phyloP scores from a whole-genome alignment of 73 alveolate species.

The Paramecium primaurelia region DNA sequence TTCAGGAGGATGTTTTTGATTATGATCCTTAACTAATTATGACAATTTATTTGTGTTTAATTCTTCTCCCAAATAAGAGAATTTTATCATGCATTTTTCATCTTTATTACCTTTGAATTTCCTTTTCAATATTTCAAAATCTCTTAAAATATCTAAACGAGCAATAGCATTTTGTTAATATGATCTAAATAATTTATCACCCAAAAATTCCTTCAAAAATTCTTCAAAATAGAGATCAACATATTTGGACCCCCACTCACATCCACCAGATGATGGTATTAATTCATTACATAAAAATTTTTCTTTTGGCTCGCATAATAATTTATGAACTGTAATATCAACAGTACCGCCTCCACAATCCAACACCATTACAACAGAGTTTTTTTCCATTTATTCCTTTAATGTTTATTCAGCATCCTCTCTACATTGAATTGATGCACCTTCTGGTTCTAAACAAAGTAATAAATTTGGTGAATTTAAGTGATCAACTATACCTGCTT shows the following conservation, averaged over 20 bases:
- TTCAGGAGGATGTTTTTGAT: slow-evolving; percentile 78
- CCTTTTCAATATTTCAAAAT: slow-evolving; percentile 94
- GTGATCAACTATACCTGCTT: slow-evolving; percentile 93
- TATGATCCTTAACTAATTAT: slow-evolving; percentile 83
- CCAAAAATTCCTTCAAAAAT: slow-evolving; percentile 91
- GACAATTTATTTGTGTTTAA: slow-evolving; percentile 76
- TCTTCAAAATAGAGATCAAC: slow-evolving; percentile 96
- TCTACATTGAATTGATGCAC: slow-evolving; percentile 96
- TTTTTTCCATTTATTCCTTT: slow-evolving; percentile 84
- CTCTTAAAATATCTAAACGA: slow-evolving; percentile 93
- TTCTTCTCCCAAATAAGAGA: slow-evolving; percentile 94
- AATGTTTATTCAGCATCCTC: slow-evolving; percentile 92
- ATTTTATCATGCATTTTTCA: slow-evolving; percentile 89
- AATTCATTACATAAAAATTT: slow-evolving; percentile 94
- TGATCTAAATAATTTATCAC: slow-evolving; percentile 79
- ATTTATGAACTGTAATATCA: slow-evolving; percentile 94
- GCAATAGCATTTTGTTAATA: slow-evolving; percentile 91
- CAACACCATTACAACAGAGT: slow-evolving; percentile 89
- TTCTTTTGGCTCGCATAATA: slow-evolving; percentile 93
- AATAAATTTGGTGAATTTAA: slow-evolving; percentile 90
- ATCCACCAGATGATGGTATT: slow-evolving; percentile 97
- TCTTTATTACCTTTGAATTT: slow-evolving; percentile 92
- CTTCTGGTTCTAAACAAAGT: slow-evolving; percentile 98
- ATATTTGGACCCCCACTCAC: slow-evolving; percentile 98
- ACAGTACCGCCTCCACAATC: slow-evolving; percentile 99